Percentiles rank a stretch among this genome's conserved stretches.
These are phyloP conservation scores for Parastagonospora avenae DNA, from an alignment of 2,329 filamentous ascomycete species.

Conservation along the genomic window DNA sequence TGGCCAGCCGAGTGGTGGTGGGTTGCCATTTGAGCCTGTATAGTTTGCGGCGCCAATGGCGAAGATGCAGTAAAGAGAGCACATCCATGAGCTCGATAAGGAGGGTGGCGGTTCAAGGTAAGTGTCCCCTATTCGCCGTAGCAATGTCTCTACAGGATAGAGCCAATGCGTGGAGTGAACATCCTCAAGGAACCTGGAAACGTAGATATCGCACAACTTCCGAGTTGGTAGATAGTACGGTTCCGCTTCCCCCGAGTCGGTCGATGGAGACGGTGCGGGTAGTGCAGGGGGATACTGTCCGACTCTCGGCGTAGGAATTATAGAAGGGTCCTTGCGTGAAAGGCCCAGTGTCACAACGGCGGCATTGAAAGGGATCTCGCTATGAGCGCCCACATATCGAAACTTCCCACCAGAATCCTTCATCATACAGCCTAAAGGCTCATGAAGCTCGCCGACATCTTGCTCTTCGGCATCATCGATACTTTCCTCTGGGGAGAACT, in stretches of 20 bases:
- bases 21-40: slow-evolving; percentile 25
- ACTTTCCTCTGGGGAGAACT: slow-evolving; percentile 26
- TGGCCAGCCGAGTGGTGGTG: slow-evolving; percentile 23
- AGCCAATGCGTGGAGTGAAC: slow-evolving; percentile 46
- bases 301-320: slow-evolving; percentile 38
- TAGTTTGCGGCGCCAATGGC: slow-evolving; percentile 38
- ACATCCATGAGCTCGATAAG: slow-evolving; percentile 43
- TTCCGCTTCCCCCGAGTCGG: slow-evolving; percentile 23
- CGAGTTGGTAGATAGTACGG: slow-evolving; percentile 37
- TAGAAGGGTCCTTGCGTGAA: slow-evolving; percentile 23
- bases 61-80: slow-evolving; percentile 44
- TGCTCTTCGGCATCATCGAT: slow-evolving; percentile 35
- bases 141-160: slow-evolving; percentile 40
- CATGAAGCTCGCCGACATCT: slow-evolving; percentile 43
- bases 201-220: slow-evolving; percentile 36
- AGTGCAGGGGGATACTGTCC: slow-evolving; percentile 39
- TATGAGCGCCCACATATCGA: slow-evolving; percentile 44
- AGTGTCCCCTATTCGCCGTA: slow-evolving; percentile 40
- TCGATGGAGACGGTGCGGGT: slow-evolving; percentile 23
- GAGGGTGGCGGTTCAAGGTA: slow-evolving; percentile 27
- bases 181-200: slow-evolving; percentile 41
- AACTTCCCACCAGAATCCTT: slow-evolving; percentile 42
- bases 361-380: slow-evolving; percentile 46
- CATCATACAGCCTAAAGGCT: slow-evolving; percentile 46
- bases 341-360: slow-evolving; percentile 40